Evolutionary conservation across 768 basidiomycete species (phyloP).

Genomic region (Auricularia sp.): DNA sequence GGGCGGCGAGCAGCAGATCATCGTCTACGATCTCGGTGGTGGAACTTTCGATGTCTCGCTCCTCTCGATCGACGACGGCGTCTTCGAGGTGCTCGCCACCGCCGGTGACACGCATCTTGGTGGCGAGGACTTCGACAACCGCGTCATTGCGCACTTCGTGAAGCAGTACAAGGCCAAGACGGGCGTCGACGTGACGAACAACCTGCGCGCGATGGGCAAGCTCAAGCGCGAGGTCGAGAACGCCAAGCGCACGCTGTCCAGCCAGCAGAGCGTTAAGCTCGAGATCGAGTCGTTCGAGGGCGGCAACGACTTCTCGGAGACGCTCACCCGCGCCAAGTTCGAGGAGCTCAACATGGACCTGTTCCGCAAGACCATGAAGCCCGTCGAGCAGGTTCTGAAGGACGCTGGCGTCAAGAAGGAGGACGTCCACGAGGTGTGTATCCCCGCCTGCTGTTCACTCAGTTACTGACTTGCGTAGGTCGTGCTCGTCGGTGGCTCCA

Average conservation of each 20-base stretch:
- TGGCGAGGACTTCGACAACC: conserved; percentile 26
- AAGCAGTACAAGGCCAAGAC: no score
- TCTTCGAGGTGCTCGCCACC: conserved; percentile 82
- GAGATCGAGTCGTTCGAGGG: conserved; percentile 95
- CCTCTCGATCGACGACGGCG: conserved; percentile 87
- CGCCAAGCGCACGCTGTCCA: no score
- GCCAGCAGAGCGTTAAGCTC: conserved; percentile 51
- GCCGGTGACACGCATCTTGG: conserved; percentile 92
- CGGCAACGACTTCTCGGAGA: conserved; percentile 96
- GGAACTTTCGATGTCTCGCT: conserved; percentile 99
- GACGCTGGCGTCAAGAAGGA: conserved; percentile 98
- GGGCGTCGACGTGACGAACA: no score
- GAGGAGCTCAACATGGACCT: conserved; percentile 98
- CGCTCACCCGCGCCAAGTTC: conserved; percentile 95
- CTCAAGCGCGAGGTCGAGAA: no score
- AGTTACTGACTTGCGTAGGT: conserved; percentile 31
- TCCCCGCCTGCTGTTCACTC: not conserved
- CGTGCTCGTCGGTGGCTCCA: conserved; percentile 92
- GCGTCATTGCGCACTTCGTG: no score
- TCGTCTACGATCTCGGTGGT: conserved; percentile 71
- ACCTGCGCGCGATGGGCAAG: no score
- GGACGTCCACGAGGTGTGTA: conserved; percentile 72
- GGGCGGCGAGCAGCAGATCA: no score
- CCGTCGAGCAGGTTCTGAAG: conserved; percentile 97
- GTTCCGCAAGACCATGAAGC: conserved; percentile 99